Evolutionary conservation across 495 filamentous ascomycete genomes (phyloP).

Genomic region (Daldinia concentrica): DNA sequence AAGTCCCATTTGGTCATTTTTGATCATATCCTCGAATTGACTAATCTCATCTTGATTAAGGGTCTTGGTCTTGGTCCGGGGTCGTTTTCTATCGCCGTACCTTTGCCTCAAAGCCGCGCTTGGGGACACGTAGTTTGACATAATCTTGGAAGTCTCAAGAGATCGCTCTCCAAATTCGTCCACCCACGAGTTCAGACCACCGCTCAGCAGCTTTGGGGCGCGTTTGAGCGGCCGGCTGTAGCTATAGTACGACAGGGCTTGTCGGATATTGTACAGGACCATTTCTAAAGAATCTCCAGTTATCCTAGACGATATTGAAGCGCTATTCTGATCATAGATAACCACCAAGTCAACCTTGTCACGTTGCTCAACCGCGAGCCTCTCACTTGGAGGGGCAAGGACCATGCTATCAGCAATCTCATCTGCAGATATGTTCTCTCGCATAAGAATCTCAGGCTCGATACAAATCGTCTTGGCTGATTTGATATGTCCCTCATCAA

Average conservation of each 20-base stretch:
- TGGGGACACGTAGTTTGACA: slow-evolving; percentile 39
- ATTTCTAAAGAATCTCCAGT: slow-evolving; percentile 56
- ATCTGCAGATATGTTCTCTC: slow-evolving; percentile 82
- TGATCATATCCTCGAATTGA: slow-evolving; percentile 52
- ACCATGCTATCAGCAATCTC: slow-evolving; percentile 85
- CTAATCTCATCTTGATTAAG: slow-evolving; percentile 51
- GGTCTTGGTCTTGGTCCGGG: slow-evolving; percentile 28
- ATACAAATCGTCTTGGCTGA: slow-evolving; percentile 84
- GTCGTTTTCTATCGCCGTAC: slow-evolving; percentile 24
- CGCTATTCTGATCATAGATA: slow-evolving; percentile 81
- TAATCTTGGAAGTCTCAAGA: slow-evolving; percentile 54
- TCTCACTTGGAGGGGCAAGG: slow-evolving; percentile 78
- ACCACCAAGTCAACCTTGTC: slow-evolving; percentile 87
- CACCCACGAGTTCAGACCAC: slow-evolving; percentile 87
- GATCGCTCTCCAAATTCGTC: slow-evolving; percentile 77
- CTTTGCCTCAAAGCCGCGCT: slow-evolving; percentile 21
- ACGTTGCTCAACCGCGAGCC: slow-evolving; percentile 75
- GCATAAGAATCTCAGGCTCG: slow-evolving; percentile 78
- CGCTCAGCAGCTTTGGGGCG: slow-evolving; percentile 78
- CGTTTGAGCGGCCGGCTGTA: slow-evolving; percentile 73
- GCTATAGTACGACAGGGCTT: slow-evolving; percentile 83
- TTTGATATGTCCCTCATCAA: slow-evolving; percentile 87
- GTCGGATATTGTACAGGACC: slow-evolving; percentile 73
- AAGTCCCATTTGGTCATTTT: slow-evolving; percentile 55
- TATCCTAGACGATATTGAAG: slow-evolving; percentile 57